phyloP scores from a whole-genome alignment of 2,329 filamentous ascomycete genomes.

The Aspergillus arachidicola region DNA sequence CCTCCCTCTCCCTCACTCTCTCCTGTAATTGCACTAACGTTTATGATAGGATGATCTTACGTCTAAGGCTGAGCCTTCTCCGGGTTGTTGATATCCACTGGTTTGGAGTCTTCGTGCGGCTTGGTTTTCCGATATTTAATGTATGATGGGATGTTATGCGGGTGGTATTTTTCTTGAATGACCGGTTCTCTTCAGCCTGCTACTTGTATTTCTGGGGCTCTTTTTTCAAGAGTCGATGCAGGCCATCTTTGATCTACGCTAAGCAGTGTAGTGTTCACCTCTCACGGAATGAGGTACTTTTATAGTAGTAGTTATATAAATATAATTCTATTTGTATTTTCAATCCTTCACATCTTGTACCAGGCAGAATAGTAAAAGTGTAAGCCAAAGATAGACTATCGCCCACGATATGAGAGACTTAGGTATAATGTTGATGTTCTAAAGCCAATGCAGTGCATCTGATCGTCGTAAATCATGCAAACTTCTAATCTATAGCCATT shows the following conservation, averaged over 20 bases:
- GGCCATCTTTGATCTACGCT: not conserved
- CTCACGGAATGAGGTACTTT: not conserved
- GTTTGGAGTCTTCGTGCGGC: not conserved
- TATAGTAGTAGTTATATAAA: not conserved
- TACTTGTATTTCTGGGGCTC: not conserved
- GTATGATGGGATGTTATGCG: slow-evolving; percentile 5
- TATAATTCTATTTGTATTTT: not conserved
- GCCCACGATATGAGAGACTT: not conserved
- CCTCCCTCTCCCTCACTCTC: not conserved
- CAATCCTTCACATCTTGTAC: not conserved
- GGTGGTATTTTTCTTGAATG: not conserved
- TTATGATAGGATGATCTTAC: slow-evolving; percentile 25
- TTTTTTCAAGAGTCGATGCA: not conserved
- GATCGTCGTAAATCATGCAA: not conserved
- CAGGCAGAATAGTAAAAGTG: not conserved
- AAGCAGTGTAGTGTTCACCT: not conserved
- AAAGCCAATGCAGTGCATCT: not conserved
- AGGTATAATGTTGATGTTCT: not conserved
- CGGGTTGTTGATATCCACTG: slow-evolving; percentile 1
- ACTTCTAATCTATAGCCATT: not conserved
- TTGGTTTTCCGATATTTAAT: not conserved
- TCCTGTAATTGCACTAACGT: not conserved
- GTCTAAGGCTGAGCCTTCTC: slow-evolving; percentile 4
- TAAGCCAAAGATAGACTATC: not conserved
- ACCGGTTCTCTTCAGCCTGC: not conserved